Conservation (phyloP, 306 rosid species). For the Delonix regia region DNA sequence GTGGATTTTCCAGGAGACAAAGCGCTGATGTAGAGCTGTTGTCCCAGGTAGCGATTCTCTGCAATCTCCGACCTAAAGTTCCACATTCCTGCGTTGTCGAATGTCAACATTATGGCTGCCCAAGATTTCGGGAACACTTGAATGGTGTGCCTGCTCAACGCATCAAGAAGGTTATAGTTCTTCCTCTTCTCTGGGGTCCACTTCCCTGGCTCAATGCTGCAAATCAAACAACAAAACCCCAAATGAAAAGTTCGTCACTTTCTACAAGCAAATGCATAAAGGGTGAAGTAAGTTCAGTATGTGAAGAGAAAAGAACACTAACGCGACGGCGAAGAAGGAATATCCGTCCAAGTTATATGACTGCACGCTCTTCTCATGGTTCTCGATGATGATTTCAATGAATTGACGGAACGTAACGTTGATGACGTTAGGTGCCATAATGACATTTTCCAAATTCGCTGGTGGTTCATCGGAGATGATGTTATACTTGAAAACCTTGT, state of each 20-base stretch:
- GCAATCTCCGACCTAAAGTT: neutral
- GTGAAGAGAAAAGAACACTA: constrained; percentile 31
- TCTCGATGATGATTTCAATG: constrained; percentile 81
- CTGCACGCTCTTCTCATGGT: constrained; percentile 72
- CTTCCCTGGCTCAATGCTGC: neutral
- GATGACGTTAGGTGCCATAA: constrained; percentile 46
- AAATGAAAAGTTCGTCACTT: neutral
- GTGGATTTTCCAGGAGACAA: neutral
- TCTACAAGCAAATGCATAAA: neutral
- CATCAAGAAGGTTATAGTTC: constrained; percentile 11
- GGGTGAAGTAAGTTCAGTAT: neutral
- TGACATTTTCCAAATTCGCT: neutral
- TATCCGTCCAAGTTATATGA: constrained; percentile 71
- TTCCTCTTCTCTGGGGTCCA: neutral
- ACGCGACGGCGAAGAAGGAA: constrained; percentile 74
- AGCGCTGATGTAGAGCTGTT: neutral
- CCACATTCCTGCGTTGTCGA: constrained; percentile 19
- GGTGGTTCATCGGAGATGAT: constrained; percentile 41
- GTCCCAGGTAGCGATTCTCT: constrained; percentile 13
- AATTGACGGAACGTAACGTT: constrained; percentile 47
- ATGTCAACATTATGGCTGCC: neutral
- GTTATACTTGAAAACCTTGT: constrained; percentile 62
- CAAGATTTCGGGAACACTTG: neutral
- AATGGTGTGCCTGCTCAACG: neutral
- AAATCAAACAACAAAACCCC: neutral